Evolutionary conservation across 345 rosid genomes (phyloP).

Genomic region (Acer negundo): DNA sequence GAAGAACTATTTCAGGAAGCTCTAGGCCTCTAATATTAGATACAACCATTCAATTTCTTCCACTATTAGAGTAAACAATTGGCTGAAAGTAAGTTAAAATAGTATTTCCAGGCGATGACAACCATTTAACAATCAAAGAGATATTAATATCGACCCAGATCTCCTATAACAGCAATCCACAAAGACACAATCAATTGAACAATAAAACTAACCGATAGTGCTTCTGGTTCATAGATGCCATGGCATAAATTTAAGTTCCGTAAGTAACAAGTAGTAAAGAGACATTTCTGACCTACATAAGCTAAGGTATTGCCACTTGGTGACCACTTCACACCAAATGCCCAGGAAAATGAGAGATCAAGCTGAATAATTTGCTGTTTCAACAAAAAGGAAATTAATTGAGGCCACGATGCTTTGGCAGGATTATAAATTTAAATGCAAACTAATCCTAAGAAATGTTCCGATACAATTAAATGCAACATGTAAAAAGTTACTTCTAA

Average conservation of each 20-base stretch:
- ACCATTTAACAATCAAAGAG: background rate
- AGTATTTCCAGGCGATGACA: background rate
- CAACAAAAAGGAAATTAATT: constrained; percentile 22
- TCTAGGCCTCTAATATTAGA: background rate
- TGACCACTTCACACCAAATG: constrained; percentile 99
- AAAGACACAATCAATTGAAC: constrained; percentile 11
- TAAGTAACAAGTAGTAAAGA: constrained; percentile 19
- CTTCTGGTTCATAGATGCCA: constrained; percentile 2
- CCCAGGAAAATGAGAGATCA: constrained; percentile 98
- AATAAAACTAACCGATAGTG: background rate
- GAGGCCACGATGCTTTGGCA: constrained; percentile 2
- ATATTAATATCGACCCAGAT: constrained; percentile 3
- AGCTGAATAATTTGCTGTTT: constrained; percentile 97
- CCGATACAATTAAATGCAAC: constrained; percentile 5
- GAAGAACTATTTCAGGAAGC: background rate
- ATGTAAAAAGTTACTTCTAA: constrained; percentile 1
- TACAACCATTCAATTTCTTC: background rate
- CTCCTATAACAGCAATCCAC: constrained; percentile 4
- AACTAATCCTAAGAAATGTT: constrained; percentile 12
- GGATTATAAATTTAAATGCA: background rate
- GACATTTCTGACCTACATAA: constrained; percentile 81
- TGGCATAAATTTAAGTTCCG: background rate
- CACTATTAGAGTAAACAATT: background rate
- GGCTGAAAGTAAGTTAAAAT: background rate
- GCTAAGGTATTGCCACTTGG: constrained; percentile 97